Base-by-base conservation (phyloP, 129 eudicot genomes). In the carrot (Daucus carota) region DNA sequence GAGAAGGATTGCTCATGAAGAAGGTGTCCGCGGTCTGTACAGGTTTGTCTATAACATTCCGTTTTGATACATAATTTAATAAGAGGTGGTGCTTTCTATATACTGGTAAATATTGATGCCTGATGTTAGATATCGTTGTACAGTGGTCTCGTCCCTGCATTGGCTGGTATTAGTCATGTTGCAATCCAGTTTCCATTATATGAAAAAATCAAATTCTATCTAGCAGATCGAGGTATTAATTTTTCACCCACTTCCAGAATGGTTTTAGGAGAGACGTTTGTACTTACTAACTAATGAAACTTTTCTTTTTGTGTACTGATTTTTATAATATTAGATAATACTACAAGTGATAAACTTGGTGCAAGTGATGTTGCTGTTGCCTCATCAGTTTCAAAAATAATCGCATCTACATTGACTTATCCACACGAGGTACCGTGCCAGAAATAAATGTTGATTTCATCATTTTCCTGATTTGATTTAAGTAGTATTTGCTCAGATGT, bases 101-200 rank as follows among this genome's bases (percentile, higher is more conserved):
- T 1, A 72, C 48, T 31, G 3, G 66, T 42, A 2, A 9, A 43
- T 50, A 52, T 66, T 50, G 16, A 38, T 26, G 45, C 34, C 28
- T 59, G 47, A 48, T 80, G 13, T 73, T 57, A 24, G 78, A n/a
- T 75, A 45, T 46, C 75, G 40, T 78, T 42, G 74, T 60, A 73
- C 94, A 94, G 99, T 79, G 99, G 99, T 79, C 87, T 95, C 52
- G 89, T 95, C 76, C 99, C 99, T 78, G 99, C 99, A 57, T 79
- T 95, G 81, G 99, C 96, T 34, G 99, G 99, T 79, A 85, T 91
- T 42, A 95, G 92, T 86, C 99, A 95, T 81, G 99, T 95, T 10
- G 99, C 99, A 28, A 95, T 95, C 74, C 99, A 95, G 47, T 95
- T 95, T 81, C 99, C 99, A 32, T 84, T 86, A 52, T 95, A 95